phyloP scores from a whole-genome alignment of 306 rosid species.

The Citrullus amarus region DNA sequence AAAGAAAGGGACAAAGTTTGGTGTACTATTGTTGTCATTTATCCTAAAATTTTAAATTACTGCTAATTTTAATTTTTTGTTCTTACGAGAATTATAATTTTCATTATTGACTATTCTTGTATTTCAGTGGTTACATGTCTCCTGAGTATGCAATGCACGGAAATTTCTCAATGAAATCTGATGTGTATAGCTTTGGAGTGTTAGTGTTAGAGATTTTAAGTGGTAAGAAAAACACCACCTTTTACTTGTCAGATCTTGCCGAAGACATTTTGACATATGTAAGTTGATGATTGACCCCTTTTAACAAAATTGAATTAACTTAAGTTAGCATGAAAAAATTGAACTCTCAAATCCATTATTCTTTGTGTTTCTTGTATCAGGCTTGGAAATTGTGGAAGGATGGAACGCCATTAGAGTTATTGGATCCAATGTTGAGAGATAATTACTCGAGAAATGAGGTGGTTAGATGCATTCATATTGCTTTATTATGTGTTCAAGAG shows the following conservation, averaged over 20 bases:
- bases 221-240: constrained; percentile 10
- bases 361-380: neutral
- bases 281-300: neutral
- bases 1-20: too few relatives aligned
- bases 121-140: constrained; percentile 12
- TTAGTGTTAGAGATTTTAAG: constrained; percentile 15
- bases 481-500: constrained; percentile 22
- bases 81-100: neutral
- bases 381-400: constrained; percentile 16
- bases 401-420: neutral
- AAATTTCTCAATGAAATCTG: constrained; percentile 6
- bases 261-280: constrained; percentile 9
- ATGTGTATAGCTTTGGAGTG: constrained; percentile 17
- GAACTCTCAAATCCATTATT: neutral
- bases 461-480: constrained; percentile 21
- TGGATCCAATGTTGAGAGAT: constrained; percentile 11
- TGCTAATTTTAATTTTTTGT: neutral
- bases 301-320: neutral
- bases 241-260: neutral
- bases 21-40: neutral
- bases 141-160: constrained; percentile 13
- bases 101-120: neutral
- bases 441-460: constrained; percentile 15
- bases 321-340: neutral
- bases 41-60: too few relatives aligned